A percentile compares a stretch with the other conserved stretches of the same genome.
These are phyloP conservation scores for Isabelozyma pseudorhagii DNA, from an alignment of 805 yeast genomes.

Conservation along the genomic window DNA sequence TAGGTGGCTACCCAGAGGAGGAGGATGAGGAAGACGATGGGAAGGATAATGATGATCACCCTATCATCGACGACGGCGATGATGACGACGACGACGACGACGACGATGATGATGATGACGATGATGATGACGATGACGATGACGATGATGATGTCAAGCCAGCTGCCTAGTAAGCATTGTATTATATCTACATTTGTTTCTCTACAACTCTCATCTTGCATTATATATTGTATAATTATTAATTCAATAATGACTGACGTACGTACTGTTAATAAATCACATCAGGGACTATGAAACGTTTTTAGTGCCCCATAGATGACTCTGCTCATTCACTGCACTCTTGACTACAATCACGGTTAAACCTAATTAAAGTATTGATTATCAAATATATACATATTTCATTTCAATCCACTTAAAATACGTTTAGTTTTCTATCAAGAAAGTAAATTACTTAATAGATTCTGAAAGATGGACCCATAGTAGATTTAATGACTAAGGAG, in stretches of 20 bases:
- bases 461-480: slow-evolving; percentile 99
- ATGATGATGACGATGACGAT: slow-evolving; percentile 45
- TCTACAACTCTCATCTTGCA: neutral
- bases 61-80: slow-evolving; percentile 23
- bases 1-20: slow-evolving; percentile 52
- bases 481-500: slow-evolving; percentile 96
- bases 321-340: too few relatives aligned
- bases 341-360: too few relatives aligned
- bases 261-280: neutral
- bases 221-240: neutral
- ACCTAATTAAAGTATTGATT: neutral
- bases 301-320: too few relatives aligned
- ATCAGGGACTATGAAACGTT: too few relatives aligned
- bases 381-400: neutral
- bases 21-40: slow-evolving; percentile 49
- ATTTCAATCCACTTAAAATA: neutral
- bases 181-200: neutral
- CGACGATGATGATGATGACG: slow-evolving; percentile 35
- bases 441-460: slow-evolving; percentile 66
- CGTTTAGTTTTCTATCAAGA: slow-evolving; percentile 1
- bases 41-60: slow-evolving; percentile 27
- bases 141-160: slow-evolving; percentile 42
- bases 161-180: neutral
- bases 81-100: slow-evolving; percentile 32
- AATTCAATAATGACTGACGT: neutral